Base-by-base conservation (phyloP, 805 yeast genomes). In the Cephaloascus albidus region DNA sequence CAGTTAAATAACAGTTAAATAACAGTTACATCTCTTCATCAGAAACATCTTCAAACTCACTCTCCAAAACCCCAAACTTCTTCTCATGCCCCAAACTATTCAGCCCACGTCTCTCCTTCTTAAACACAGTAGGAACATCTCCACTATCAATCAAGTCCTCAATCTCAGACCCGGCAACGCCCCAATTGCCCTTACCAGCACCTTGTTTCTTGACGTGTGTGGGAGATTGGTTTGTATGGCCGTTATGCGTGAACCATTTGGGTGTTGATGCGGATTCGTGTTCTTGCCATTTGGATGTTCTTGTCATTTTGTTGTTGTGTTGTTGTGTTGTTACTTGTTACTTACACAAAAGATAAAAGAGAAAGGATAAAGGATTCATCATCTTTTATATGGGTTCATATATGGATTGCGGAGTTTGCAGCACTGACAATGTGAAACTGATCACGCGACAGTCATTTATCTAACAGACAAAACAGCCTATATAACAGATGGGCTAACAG, bases 131-230 rank as follows among this genome's bases (percentile, higher is more conserved):
- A 3, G 69, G 65, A 45, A 77, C 65, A 45, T 76, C 80, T 37
- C 81, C 85, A 16, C 70, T 62, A 39, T 73, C 76, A 43, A 74
- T 70, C 44, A 84, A 56, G 45, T 78, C 85, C 36, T 76, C 74
- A 38, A 81, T 55, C 51, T 86, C 95, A 49, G 85, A 95, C 23
- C 88, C 90, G 6, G 78, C 72, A 43, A 68, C 64, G 35, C 97
- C 97, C 95, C 96, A 86, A 53, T 87, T 87, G 47, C 80, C 81
- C 50, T 77, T 79, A 36, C 97, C 97, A 27, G 81, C 82, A 37
- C 97, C 97, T 42, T 72, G 72, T 57, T 85, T 86, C 74, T 86
- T 86, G 41, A 83, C 75, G 51, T 77, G 75, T 53, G 77, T 78
- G 40, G 96, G 95, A 45, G 81, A 77, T 39, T 76, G 71, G 50